Base-by-base conservation (phyloP, 139 green algal species). In the Ostreobium quekettii region DNA sequence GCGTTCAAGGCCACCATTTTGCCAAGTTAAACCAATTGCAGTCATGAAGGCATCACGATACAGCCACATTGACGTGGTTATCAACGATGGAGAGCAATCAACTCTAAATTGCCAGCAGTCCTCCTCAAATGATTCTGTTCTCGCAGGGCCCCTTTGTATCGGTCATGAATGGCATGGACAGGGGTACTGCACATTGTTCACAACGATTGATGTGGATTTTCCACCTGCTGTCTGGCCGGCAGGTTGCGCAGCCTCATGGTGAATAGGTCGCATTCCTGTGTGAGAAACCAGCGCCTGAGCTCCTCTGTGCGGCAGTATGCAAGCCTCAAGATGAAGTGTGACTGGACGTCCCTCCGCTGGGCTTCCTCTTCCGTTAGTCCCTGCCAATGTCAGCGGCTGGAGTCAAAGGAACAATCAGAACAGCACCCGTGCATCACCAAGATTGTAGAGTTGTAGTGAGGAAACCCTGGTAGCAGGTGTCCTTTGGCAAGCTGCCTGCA, bases 241-340 rank as follows among this genome's bases (percentile, higher is more conserved):
- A 86, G 66, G 26, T 62, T 46, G 0, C 64, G 48, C 57, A 91
- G 86, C 31, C 81, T 71, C 24, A 71, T 36, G 39, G 71, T 76
- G 71, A 97, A 97, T 24, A 97, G 86, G 7, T 87, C 77, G 15
- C 70, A 75, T 71, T 96, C 92, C 56, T 95, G 85, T 36, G 62
- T 48, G n/a, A 97, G 70, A 56, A 97, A 83, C 92, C 92, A 97
- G 26, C 78, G 81, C 30, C 92, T 80, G 57, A 95, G 76, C 32
- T 96, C 90, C 60, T 93, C 84, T 19, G 82, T 95, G 22, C 82
- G 82, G 83, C 90, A 98, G 78, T 93, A 97, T 5, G 88, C 89
- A 31, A 98, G 71, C n/a, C 93, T 88, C 74, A 97, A 78, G 36
- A 95, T 84, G 79, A 86, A 96, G 77, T 98, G 93, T 2, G 78